Percentiles rank a stretch among this genome's conserved stretches.
Evolutionary conservation across 306 rosid species (phyloP).

Genomic region (Corylus avellana): DNA sequence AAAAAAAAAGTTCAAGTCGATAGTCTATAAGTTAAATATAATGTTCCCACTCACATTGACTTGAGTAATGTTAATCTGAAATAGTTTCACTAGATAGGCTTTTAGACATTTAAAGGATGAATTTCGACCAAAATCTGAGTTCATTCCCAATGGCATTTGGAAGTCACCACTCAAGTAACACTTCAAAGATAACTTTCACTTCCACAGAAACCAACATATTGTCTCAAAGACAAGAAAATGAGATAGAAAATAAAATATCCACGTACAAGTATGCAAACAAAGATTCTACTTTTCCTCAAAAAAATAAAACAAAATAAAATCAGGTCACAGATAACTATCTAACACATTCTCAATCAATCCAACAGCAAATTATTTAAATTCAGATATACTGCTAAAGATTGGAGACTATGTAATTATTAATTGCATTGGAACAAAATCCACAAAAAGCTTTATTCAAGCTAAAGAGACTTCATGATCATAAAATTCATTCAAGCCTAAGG

Average conservation of each 20-base stretch:
- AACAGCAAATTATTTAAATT: neutral
- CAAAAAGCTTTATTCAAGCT: neutral
- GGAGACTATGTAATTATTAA: neutral
- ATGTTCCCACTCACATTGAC: neutral
- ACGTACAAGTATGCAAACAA: neutral
- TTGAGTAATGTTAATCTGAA: neutral
- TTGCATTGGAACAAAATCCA: neutral
- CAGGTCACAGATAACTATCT: neutral
- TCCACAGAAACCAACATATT: neutral
- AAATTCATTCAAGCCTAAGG: neutral
- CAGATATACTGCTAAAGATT: neutral
- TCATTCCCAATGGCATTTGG: neutral
- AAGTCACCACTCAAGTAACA: neutral
- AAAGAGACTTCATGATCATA: neutral
- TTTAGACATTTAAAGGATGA: neutral
- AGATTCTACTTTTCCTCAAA: neutral
- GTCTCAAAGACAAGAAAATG: neutral
- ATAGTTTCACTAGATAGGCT: neutral
- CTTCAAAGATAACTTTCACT: neutral
- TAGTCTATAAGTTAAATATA: neutral
- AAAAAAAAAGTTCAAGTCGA: neutral
- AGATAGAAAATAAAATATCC: neutral
- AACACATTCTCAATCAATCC: neutral
- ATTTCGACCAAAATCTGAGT: neutral
- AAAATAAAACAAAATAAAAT: neutral